A percentile compares a stretch with the other conserved stretches of the same genome.
These are phyloP conservation scores for Euptelea pleiosperma DNA, from an alignment of 164 flowering plant species.

Conservation along the genomic window DNA sequence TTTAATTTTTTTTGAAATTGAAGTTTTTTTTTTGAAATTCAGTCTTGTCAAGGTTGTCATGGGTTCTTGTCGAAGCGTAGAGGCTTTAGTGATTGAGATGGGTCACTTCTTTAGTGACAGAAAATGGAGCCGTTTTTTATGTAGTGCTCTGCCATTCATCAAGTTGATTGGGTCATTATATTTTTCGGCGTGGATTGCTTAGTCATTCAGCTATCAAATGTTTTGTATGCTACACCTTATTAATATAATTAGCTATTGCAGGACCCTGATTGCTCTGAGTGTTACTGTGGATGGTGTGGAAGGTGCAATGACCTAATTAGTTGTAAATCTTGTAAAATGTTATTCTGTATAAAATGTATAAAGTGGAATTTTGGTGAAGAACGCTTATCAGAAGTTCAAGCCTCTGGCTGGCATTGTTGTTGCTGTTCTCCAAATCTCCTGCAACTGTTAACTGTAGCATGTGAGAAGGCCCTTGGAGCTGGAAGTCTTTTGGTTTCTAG, in stretches of 20 bases:
- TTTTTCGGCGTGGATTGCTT: neutral
- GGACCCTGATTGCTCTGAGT: constrained; percentile 69
- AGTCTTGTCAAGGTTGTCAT: too few relatives aligned
- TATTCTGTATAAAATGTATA: constrained; percentile 66
- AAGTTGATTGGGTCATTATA: neutral
- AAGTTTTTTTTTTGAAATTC: too few relatives aligned
- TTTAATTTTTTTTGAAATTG: too few relatives aligned
- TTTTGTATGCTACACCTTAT: neutral
- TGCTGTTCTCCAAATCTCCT: constrained; percentile 66
- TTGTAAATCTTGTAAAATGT: constrained; percentile 60
- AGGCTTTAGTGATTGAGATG: too few relatives aligned
- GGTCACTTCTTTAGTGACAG: too few relatives aligned
- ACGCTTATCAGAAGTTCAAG: constrained; percentile 34
- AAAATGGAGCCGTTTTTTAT: too few relatives aligned
- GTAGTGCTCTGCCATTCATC: neutral
- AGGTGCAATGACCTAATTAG: constrained; percentile 46
- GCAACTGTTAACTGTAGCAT: constrained; percentile 41
- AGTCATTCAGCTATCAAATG: neutral
- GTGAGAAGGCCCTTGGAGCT: constrained; percentile 46
- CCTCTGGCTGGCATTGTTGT: constrained; percentile 69
- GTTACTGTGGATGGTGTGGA: constrained; percentile 93
- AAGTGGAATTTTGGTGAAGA: constrained; percentile 65
- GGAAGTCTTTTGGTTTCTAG: constrained; percentile 40
- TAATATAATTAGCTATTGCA: constrained; percentile 24
- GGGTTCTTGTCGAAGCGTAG: too few relatives aligned